Evolutionary conservation across 306 rosid species (phyloP), one percentile per base, ranked within the genome.

Genomic region (Canavalia ensiformis): DNA sequence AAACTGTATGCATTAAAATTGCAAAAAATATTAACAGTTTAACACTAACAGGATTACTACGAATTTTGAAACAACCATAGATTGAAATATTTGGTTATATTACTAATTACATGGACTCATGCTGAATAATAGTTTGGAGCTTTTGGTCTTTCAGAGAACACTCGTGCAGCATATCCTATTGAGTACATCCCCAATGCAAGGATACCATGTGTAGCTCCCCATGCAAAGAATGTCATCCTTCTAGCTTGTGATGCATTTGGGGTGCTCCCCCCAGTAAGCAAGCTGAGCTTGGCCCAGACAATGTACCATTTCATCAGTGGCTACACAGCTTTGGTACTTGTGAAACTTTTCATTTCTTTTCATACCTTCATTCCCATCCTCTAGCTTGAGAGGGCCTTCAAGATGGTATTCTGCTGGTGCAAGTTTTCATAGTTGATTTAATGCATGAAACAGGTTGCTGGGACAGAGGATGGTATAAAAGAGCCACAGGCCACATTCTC

Each of bases 221-320:
- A 91, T 81, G 94, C 97, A 6, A 93, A 90, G 71, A 93, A 93
- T 80, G 90, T 91, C 62, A 91, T 93, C 74, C 91, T 93, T 70
- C 86, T 93, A 59, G 96, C 96, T 29, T 93, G 97, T 73, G 97
- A 93, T 51, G 96, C 97, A 30, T 93, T 91, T 75, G 97, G 96
- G 35, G 96, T 93, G 72, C 97, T 93, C 70, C 92, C 94, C 58
- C 96, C 96, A 25, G 92, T 91, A 81, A 93, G 96, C 97, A 93
- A 88, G 86, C 76, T 93, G 81, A 93, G 85, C 90, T 80, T 93
- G 82, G 97, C 97, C 34, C 97, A 93, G 82, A 88, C 97, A 7
- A 93, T 93, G 97, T 93, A 91, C 88, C 97, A 93, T 82, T 93
- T 93, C 76, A 93, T 93, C 86, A 93, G 96, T 68, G 94, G 97